These are phyloP conservation scores for Annona cherimola DNA, from an alignment of 164 flowering plant species.

Conservation along the genomic window DNA sequence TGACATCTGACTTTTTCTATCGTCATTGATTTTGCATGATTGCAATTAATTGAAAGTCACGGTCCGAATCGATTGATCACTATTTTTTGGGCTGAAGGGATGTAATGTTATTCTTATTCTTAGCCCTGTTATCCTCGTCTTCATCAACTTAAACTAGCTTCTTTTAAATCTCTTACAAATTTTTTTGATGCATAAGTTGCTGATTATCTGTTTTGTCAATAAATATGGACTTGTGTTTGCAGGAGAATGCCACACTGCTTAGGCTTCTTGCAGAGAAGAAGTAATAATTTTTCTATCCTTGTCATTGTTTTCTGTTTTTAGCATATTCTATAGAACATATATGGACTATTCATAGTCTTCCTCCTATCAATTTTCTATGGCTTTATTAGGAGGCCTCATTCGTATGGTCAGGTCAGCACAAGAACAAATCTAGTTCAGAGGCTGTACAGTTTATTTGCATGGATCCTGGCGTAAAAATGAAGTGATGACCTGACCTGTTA, in stretches of 20 bases:
- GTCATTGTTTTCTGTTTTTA: neutral
- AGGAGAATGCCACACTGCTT: conserved; percentile 55
- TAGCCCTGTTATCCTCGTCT: neutral
- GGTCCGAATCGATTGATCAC: no score
- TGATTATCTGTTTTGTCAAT: neutral
- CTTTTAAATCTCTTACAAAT: neutral
- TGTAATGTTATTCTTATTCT: neutral
- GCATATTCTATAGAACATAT: neutral
- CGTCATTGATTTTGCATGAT: no score
- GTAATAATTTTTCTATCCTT: conserved; percentile 33
- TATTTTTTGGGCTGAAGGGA: neutral
- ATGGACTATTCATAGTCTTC: no score
- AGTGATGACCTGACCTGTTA: neutral
- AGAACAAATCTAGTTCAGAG: neutral
- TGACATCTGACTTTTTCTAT: no score
- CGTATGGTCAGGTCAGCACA: neutral
- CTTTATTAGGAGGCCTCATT: no score
- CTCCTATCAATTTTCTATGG: no score
- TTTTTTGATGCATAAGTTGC: conserved; percentile 1
- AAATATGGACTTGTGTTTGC: conserved; percentile 14
- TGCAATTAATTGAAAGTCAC: no score
- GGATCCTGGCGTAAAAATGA: neutral
- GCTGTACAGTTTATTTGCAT: neutral
- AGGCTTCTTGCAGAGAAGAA: conserved; percentile 55
- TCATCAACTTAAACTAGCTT: neutral